Percentiles rank a stretch among this genome's conserved stretches.
Evolutionary conservation across 225 moss, liverwort and hornwort species (phyloP).

Genomic region (Sphagnum tenellum): DNA sequence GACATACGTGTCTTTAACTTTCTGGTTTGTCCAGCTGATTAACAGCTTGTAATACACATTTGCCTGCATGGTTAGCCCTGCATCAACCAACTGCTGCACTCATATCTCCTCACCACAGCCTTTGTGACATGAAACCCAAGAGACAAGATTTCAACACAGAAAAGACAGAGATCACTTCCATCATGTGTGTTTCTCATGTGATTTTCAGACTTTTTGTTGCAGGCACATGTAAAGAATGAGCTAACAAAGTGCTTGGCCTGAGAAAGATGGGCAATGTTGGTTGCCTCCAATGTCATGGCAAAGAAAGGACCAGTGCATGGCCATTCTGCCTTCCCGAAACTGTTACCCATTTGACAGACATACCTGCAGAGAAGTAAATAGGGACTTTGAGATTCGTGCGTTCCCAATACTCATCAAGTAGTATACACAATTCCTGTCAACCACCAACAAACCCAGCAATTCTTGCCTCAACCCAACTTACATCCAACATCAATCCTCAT

Average conservation of each 20-base stretch:
- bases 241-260: background rate
- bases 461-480: background rate
- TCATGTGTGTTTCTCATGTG: too few relatives aligned
- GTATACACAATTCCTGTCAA: slow-evolving; percentile 84
- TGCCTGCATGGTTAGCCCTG: slow-evolving; percentile 93
- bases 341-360: too few relatives aligned
- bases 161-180: too few relatives aligned
- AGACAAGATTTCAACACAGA: background rate
- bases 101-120: too few relatives aligned
- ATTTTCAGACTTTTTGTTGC: too few relatives aligned
- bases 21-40: slow-evolving; percentile 98
- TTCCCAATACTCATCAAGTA: slow-evolving; percentile 98
- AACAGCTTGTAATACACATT: slow-evolving; percentile 94
- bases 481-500: background rate
- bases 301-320: too few relatives aligned
- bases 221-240: background rate
- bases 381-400: slow-evolving; percentile 84
- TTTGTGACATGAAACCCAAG: too few relatives aligned
- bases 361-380: slow-evolving; percentile 91
- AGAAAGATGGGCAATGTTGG: background rate
- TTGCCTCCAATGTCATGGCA: too few relatives aligned
- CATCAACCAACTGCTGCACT: slow-evolving; percentile 5
- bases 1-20: slow-evolving; percentile 87
- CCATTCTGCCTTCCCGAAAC: too few relatives aligned
- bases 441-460: background rate